Evolutionary conservation across 2,329 filamentous ascomycete species (phyloP), one percentile per base, ranked within the genome.

Genomic region (Fonsecaea nubica): DNA sequence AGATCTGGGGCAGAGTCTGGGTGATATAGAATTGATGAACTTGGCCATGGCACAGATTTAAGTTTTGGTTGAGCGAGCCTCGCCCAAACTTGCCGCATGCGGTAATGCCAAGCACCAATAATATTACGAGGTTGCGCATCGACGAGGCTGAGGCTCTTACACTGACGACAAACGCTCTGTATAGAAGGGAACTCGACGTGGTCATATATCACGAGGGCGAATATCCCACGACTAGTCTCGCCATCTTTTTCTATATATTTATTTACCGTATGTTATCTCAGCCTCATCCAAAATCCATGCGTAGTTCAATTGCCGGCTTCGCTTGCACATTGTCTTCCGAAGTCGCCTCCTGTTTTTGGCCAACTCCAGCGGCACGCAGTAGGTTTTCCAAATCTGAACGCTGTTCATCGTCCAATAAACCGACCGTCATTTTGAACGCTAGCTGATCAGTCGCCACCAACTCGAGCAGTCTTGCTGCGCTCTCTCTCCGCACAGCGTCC

Each of bases 301-400:
- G 95, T 75, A 99, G 79, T 62, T 92, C 92, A 83, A 99, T 99
- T 69, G 84, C 95, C 12, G 95, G 95, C 57, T 81, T 80, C 56
- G 81, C 80, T 58, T 87, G 87, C 33, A 81, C 85, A 65, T 82
- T 80, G 65, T 80, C 82, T 58, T 78, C 79, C 52, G 79, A 74
- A 62, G 76, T 78, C 72, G 81, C 80, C 66, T 75, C 75, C 76
- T 72, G 74, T 72, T 73, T 77, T 80, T 71, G 75, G 63, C 78
- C 77, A 54, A 84, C 81, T 72, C 86, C 81, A 59, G 89, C 89
- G 30, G 85, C 87, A 77, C 88, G 86, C 67, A 97, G 87, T 15
- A 97, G 89, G 71, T 89, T 88, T 79, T 97, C 94, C 80, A 98
- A 86, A 71, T 95, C 90, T 0, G 83, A 80, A 76, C 89, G 91